Base-by-base conservation (phyloP, 1,139 yeast genomes). In the Saccharomyces hybrid region DNA sequence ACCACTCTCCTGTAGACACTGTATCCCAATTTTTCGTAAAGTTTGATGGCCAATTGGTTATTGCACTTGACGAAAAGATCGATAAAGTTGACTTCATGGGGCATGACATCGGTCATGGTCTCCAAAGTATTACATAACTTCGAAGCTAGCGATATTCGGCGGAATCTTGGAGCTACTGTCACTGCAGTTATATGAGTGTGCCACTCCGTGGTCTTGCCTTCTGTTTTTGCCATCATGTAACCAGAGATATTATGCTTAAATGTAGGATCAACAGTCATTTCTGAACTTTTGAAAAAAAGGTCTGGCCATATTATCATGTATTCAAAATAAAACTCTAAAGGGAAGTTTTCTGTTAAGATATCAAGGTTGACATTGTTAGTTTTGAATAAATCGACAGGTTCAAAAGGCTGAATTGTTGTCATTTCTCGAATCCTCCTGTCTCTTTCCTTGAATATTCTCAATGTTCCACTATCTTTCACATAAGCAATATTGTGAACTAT, bases 101-200 rank as follows among this genome's bases (percentile, higher is more conserved):
- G 90, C 48, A 80, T 76, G 16, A 81, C 79, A 59, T 84, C 86
- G 1, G 96, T 86, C 52, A 86, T 78, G 51, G 81, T 77, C 63
- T 86, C 93, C 48, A 95, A 73, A 59, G 88, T 82, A 47, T 79
- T 75, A 66, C 97, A 91, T 54, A 91, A 76, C 55, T 70, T 66
- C 2, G 87, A 82, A 0, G 97, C 99, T 50, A 91, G 74, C 1
- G 96, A 96, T 23, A 93, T 77, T 57, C 99, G 75, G 56, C 99
- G 75, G 66, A 86, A 91, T 53, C 83, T 84, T 27, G 88, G 84
- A 58, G 86, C 86, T 0, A 95, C 86, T 0, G 99, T 90, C 2
- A 95, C 97, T 0, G 99, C 99, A 0, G 98, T 90, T 55, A 95
- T 90, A 70, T 95, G 99, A 0, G 96, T 83, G 67, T 95, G 99